These are phyloP conservation scores for Cyclocybe aegerita DNA, from an alignment of 768 basidiomycete genomes.

Conservation along the genomic window DNA sequence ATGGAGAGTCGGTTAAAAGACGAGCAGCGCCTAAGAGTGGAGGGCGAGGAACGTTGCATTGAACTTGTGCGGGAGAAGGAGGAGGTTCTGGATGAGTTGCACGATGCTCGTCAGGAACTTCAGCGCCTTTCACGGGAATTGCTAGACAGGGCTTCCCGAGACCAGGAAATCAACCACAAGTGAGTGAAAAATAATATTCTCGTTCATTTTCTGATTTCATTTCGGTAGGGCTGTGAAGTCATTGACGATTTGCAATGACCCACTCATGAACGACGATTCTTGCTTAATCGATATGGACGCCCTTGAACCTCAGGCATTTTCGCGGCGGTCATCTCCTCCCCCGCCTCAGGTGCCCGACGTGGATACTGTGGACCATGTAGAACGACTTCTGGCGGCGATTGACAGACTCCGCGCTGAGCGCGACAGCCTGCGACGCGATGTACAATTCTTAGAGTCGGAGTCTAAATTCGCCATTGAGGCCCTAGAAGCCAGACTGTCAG, in stretches of 20 bases:
- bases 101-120: slow-evolving; percentile 34
- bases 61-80: slow-evolving; percentile 58
- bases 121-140: slow-evolving; percentile 20
- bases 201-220: background rate
- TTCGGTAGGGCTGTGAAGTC: slow-evolving; percentile 15
- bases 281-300: slow-evolving; percentile 20
- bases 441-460: slow-evolving; percentile 71
- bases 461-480: slow-evolving; percentile 63
- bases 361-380: slow-evolving; percentile 40
- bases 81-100: slow-evolving; percentile 41
- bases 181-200: slow-evolving; percentile 2
- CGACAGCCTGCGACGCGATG: slow-evolving; percentile 57
- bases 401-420: slow-evolving; percentile 69
- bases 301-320: slow-evolving; percentile 11
- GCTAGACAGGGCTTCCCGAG: slow-evolving; percentile 22
- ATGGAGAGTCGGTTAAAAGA: slow-evolving; percentile 38
- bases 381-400: slow-evolving; percentile 58
- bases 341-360: slow-evolving; percentile 21
- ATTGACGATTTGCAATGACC: slow-evolving; percentile 17
- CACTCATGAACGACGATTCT: slow-evolving; percentile 16
- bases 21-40: slow-evolving; percentile 38
- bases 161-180: slow-evolving; percentile 19
- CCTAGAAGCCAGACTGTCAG: slow-evolving; percentile 47
- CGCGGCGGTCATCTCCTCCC: background rate
- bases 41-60: slow-evolving; percentile 40